phyloP scores from a whole-genome alignment of 805 yeast genomes.

The Soucietia sequanensis region DNA sequence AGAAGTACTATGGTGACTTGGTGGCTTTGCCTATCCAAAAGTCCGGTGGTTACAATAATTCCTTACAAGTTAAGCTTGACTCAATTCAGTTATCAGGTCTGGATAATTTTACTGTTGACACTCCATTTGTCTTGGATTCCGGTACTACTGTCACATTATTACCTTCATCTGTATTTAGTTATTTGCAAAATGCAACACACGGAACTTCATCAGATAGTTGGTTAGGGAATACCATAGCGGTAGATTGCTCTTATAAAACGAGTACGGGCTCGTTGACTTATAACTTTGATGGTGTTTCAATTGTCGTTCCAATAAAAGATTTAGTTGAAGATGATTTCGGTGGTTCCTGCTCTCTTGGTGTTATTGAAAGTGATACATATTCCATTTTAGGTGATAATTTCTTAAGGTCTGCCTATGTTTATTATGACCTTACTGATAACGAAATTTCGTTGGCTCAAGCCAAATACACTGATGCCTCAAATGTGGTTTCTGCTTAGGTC shows the following conservation, averaged over 20 bases:
- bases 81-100: neutral
- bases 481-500: conserved; percentile 3
- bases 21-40: conserved; percentile 1
- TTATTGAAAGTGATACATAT: conserved; percentile 8
- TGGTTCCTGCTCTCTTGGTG: conserved; percentile 24
- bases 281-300: conserved; percentile 15
- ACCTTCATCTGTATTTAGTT: neutral
- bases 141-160: neutral
- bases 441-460: conserved; percentile 14
- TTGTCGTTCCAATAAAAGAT: conserved; percentile 16
- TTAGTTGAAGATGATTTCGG: conserved; percentile 50
- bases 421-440: conserved; percentile 12
- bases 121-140: neutral
- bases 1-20: conserved; percentile 10
- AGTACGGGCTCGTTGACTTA: too few relatives aligned
- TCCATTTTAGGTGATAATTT: conserved; percentile 12
- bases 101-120: neutral
- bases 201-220: too few relatives aligned
- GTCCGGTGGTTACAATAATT: conserved; percentile 13
- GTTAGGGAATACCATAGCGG: too few relatives aligned
- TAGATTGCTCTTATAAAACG: too few relatives aligned
- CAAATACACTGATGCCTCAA: conserved; percentile 2
- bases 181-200: neutral
- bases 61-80: neutral
- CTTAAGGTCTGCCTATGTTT: conserved; percentile 15